Conservation (phyloP, 345 rosid species). For the Citrus reticulata region DNA sequence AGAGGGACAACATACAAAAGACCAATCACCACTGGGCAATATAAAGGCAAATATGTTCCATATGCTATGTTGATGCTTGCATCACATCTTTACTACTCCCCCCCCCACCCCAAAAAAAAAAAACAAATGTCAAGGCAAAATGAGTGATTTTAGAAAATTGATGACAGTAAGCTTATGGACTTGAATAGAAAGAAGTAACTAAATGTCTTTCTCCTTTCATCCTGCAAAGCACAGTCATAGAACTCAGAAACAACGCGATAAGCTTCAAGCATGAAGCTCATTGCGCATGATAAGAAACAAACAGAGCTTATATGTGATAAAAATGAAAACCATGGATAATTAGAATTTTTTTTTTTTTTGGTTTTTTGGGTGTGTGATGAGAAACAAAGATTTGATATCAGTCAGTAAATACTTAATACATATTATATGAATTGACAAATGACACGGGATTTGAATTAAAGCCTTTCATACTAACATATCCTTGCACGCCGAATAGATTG, state of each 20-base stretch:
- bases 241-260: background rate
- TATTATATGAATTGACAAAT: background rate
- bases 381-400: background rate
- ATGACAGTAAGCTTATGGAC: background rate
- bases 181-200: background rate
- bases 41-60: background rate
- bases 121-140: background rate
- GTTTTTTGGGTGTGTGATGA: background rate
- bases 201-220: background rate
- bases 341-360: background rate
- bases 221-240: background rate
- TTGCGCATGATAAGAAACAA: too few relatives aligned
- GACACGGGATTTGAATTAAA: background rate
- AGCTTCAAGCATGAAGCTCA: background rate
- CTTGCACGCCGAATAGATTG: background rate
- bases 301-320: too few relatives aligned
- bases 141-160: background rate
- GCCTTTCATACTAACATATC: background rate
- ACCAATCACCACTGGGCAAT: constrained; percentile 17
- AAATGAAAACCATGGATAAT: background rate
- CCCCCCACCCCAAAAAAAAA: too few relatives aligned
- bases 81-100: background rate
- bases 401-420: background rate
- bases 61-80: background rate
- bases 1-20: constrained; percentile 20